phyloP scores from a whole-genome alignment of 768 basidiomycete species.

The Kondoa subrosea region DNA sequence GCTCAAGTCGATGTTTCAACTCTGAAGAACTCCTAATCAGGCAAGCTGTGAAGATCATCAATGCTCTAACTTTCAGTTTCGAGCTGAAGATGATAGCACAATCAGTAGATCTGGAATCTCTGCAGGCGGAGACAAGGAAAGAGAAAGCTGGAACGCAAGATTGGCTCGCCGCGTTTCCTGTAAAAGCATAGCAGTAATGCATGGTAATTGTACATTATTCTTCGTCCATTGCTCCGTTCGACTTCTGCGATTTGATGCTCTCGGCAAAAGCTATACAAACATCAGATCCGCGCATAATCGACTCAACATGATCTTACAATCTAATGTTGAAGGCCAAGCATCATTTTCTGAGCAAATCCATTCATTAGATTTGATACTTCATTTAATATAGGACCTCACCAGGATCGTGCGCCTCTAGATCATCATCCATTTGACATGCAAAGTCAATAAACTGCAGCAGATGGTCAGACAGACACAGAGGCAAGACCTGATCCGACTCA shows the following conservation, averaged over 20 bases:
- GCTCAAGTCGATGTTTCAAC: too few relatives aligned
- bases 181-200: neutral
- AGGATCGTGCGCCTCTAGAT: slow-evolving; percentile 1
- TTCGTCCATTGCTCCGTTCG: neutral
- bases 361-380: neutral
- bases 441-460: slow-evolving; percentile 55
- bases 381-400: neutral
- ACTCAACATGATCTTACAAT: slow-evolving; percentile 55
- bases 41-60: slow-evolving; percentile 31
- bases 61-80: slow-evolving; percentile 12
- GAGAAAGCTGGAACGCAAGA: neutral
- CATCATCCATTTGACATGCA: slow-evolving; percentile 19
- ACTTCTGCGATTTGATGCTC: neutral
- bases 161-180: neutral
- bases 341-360: slow-evolving; percentile 51
- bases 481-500: slow-evolving; percentile 34
- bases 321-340: slow-evolving; percentile 74
- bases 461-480: neutral
- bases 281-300: neutral
- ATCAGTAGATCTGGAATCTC: neutral
- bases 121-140: neutral
- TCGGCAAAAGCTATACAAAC: neutral
- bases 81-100: slow-evolving; percentile 11
- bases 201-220: neutral
- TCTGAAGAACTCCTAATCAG: too few relatives aligned